phyloP scores from a whole-genome alignment of 2,329 filamentous ascomycete genomes.

The Diplodia scrobiculata region DNA sequence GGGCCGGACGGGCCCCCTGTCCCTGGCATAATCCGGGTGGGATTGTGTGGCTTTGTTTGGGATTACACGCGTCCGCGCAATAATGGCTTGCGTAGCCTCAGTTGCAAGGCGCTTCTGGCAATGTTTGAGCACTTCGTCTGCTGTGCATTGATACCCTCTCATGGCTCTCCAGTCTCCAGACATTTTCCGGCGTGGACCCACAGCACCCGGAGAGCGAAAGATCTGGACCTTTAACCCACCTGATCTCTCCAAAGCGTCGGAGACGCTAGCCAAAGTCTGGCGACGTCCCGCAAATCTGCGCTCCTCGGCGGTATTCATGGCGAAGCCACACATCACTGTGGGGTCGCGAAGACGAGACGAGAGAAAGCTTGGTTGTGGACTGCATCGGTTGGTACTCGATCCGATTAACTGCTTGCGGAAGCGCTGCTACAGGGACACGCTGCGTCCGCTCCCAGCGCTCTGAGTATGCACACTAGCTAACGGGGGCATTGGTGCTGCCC shows the following conservation, averaged over 20 bases:
- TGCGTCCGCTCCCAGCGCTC: not conserved
- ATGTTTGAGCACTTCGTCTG: not conserved
- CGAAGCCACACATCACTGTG: not conserved
- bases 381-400: not conserved
- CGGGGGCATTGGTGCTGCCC: not conserved
- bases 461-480: not conserved
- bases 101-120: not conserved
- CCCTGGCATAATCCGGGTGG: not conserved
- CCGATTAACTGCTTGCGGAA: not conserved
- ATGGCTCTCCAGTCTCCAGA: not conserved
- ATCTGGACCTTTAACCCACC: not conserved
- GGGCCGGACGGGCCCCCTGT: not conserved
- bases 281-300: not conserved
- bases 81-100: not conserved
- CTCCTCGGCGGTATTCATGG: not conserved
- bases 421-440: not conserved
- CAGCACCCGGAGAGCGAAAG: not conserved
- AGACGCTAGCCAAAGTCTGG: not conserved
- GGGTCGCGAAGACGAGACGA: not conserved
- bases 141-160: not conserved
- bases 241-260: not conserved
- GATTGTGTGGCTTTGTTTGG: not conserved
- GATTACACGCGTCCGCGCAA: not conserved
- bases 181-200: too few relatives aligned
- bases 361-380: not conserved